phyloP scores from a whole-genome alignment of 1,284 basidiomycete genomes.

The Kalmanozyma brasiliensis region DNA sequence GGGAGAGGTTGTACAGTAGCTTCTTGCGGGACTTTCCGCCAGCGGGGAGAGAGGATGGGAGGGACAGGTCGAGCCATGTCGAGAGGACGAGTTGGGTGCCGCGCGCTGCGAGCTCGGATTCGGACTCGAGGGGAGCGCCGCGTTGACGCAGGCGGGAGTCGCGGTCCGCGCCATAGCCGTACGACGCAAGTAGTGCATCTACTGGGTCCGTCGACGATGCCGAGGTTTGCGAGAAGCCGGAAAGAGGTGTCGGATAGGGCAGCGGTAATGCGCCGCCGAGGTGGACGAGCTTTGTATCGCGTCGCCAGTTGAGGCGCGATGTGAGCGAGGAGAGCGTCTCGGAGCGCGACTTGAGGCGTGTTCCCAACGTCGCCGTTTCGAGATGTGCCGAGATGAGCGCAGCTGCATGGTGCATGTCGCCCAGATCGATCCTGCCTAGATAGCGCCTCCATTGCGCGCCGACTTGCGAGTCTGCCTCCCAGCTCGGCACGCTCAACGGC shows the following conservation, averaged over 20 bases:
- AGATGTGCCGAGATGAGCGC: slow-evolving; percentile 57
- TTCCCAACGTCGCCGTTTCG: slow-evolving; percentile 61
- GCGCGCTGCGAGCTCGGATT: slow-evolving; percentile 20
- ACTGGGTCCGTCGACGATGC: slow-evolving; percentile 49
- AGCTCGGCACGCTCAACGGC: slow-evolving; percentile 35
- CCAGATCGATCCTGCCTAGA: slow-evolving; percentile 26
- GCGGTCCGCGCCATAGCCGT: slow-evolving; percentile 37
- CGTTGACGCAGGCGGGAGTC: slow-evolving; percentile 25
- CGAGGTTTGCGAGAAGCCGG: not conserved
- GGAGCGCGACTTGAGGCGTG: slow-evolving; percentile 40
- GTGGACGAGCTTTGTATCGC: slow-evolving; percentile 58
- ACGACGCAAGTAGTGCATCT: slow-evolving; percentile 55
- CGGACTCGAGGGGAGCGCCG: slow-evolving; percentile 32
- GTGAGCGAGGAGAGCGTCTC: slow-evolving; percentile 49
- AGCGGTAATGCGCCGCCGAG: slow-evolving; percentile 59
- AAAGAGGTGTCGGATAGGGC: slow-evolving; percentile 46
- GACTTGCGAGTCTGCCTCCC: slow-evolving; percentile 16
- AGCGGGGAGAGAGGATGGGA: slow-evolving; percentile 13
- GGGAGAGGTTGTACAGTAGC: slow-evolving; percentile 28
- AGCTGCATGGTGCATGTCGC: slow-evolving; percentile 49
- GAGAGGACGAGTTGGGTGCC: slow-evolving; percentile 21
- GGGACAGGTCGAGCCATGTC: slow-evolving; percentile 40
- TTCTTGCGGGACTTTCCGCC: slow-evolving; percentile 4
- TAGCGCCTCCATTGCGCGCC: slow-evolving; percentile 22
- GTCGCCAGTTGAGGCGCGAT: slow-evolving; percentile 60